phyloP scores from a whole-genome alignment of 257 asterid species.

The Craterostigma plantagineum region DNA sequence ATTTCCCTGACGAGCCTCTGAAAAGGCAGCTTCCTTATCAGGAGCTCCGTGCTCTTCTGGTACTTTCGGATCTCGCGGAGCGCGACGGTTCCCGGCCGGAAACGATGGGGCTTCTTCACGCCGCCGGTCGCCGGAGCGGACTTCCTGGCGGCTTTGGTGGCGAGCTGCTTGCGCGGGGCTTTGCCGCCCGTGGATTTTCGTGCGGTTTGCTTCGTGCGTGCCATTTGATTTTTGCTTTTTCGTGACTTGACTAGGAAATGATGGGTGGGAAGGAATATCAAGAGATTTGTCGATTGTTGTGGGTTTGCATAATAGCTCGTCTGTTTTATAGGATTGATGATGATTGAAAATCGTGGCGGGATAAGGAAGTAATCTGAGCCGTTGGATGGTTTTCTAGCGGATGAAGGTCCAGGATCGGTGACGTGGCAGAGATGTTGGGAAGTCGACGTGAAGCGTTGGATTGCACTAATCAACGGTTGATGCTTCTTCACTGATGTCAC shows the following conservation, averaged over 20 bases:
- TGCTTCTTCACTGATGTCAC: too few species aligned
- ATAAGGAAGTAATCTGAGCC: conserved; percentile 1
- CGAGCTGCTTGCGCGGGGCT: conserved; percentile 36
- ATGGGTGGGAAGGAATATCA: too few species aligned
- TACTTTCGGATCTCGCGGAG: conserved; percentile 28
- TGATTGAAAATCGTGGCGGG: background rate
- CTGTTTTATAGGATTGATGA: background rate
- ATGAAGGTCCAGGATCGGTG: background rate
- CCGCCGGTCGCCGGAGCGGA: conserved; percentile 39
- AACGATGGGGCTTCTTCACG: conserved; percentile 37
- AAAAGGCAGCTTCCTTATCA: conserved; percentile 28
- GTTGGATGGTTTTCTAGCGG: background rate
- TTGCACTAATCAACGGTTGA: too few species aligned
- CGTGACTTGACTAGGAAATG: too few species aligned
- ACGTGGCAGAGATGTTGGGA: too few species aligned
- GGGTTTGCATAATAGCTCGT: too few species aligned
- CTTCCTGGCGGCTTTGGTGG: conserved; percentile 40
- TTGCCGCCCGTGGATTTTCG: conserved; percentile 39
- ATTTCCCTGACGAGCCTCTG: conserved; percentile 36
- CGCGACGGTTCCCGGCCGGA: conserved; percentile 35
- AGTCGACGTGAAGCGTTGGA: too few species aligned
- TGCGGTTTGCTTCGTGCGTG: conserved; percentile 33
- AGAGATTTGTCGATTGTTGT: too few species aligned
- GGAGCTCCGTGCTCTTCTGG: conserved; percentile 26
- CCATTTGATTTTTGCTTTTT: conserved; percentile 11